phyloP scores from a whole-genome alignment of 1,284 basidiomycete species.

The Kwoniella shivajii region DNA sequence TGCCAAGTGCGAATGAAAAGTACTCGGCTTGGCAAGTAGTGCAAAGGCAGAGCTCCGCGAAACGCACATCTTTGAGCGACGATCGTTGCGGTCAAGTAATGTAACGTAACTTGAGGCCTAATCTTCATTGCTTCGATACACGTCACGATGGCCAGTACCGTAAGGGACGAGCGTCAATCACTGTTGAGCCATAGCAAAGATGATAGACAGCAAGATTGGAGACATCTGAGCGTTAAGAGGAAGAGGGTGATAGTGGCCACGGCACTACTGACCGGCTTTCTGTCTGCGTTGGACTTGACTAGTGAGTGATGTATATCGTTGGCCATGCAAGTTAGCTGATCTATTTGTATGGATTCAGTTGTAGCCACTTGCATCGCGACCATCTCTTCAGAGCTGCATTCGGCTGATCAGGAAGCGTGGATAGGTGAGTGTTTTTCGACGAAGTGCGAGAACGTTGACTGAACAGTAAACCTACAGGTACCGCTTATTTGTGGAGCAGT shows the following conservation, averaged over 20 bases:
- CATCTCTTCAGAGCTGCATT: constrained; percentile 31
- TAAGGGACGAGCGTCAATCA: constrained; percentile 14
- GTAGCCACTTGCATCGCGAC: constrained; percentile 38
- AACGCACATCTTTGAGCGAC: no score
- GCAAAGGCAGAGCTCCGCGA: no score
- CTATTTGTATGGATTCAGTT: no score
- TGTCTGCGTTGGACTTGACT: constrained; percentile 30
- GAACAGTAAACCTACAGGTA: constrained; percentile 9
- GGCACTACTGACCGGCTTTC: constrained; percentile 29
- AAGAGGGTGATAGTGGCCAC: constrained; percentile 26
- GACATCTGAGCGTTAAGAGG: constrained; percentile 7
- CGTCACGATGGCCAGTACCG: background rate
- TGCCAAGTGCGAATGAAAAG: no score
- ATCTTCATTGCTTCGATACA: no score
- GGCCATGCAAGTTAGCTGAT: no score
- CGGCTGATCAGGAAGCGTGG: constrained; percentile 35
- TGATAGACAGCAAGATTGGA: constrained; percentile 5
- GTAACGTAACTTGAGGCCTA: no score
- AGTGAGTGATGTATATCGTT: constrained; percentile 19
- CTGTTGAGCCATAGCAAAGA: constrained; percentile 3
- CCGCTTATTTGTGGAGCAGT: constrained; percentile 37
- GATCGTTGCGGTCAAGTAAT: background rate
- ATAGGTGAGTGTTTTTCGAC: constrained; percentile 19
- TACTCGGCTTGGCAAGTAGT: no score
- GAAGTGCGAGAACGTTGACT: no score